Evolutionary conservation across 345 rosid genomes (phyloP), one percentile per base, ranked within the genome.

Genomic region (Aegle marmelos): DNA sequence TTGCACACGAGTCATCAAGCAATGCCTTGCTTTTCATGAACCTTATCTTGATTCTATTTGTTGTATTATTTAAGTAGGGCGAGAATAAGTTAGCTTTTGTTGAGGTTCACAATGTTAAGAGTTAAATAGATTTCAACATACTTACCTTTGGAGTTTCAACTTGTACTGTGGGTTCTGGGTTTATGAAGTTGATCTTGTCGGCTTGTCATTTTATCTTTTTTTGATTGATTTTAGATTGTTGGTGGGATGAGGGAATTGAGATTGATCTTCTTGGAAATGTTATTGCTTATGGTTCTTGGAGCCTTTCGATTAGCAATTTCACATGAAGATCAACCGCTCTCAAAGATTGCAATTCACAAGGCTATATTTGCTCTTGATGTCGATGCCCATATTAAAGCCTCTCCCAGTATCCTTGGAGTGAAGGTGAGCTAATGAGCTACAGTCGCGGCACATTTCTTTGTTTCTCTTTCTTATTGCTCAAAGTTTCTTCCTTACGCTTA

Each of bases 291-390:
- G 41, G 70, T 84, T 88, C 83, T 88, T 59, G 89, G 85, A 70
- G 73, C 63, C 70, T 68, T 89, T 84, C 87, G 81, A 84, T 68
- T 62, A 80, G 87, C 81, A 70, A 71, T 53, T 41, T 85, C 90
- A 37, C 89, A 91, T 86, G 79, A 82, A 69, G 89, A 77, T 34
- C 88, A 91, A 50, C 92, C 94, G 37, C 83, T 91, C 48, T 88
- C 92, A 19, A 83, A 65, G 68, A 89, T 91, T 79, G 87, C 85
- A 57, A 76, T 90, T 72, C 88, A 85, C 30, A 81, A 77, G 70
- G 78, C 88, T 25, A 79, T 62, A 14, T 78, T 80, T 22, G 53
- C 85, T 70, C 82, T 89, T 78, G 64, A 72, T 58, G 79, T 59
- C 19, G 41, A 75, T 57, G 92, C 96, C 83, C 79, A 70, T 80